These are phyloP conservation scores for Chamaecrista fasciculata DNA, from an alignment of 306 rosid species.

Conservation along the genomic window DNA sequence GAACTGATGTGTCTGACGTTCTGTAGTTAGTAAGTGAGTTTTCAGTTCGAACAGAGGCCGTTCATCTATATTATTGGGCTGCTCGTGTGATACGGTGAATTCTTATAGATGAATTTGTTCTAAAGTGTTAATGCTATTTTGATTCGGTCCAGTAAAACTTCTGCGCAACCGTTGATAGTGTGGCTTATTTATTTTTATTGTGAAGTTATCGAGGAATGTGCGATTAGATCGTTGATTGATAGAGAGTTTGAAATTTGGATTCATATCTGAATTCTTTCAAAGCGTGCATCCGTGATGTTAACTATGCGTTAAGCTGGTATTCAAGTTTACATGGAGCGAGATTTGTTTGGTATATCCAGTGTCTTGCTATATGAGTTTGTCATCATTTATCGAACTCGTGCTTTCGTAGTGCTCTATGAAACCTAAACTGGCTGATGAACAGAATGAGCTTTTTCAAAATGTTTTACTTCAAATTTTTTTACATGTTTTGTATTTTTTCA, in stretches of 20 bases:
- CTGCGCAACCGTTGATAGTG: not conserved
- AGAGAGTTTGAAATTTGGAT: not conserved
- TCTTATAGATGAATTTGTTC: not conserved
- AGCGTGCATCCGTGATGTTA: not conserved
- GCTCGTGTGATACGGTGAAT: not conserved
- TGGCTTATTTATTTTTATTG: not conserved
- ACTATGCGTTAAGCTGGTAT: not conserved
- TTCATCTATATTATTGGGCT: not conserved
- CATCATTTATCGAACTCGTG: not conserved
- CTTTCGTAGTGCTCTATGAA: not conserved
- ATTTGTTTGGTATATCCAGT: not conserved
- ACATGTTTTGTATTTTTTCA: not conserved
- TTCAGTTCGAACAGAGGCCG: not conserved
- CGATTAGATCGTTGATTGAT: not conserved
- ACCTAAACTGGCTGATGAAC: not conserved
- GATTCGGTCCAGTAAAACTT: not conserved
- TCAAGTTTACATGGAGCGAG: not conserved
- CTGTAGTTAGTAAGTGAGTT: not conserved
- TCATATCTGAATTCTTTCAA: not conserved
- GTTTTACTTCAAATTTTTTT: not conserved
- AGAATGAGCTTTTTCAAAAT: conserved; percentile 13
- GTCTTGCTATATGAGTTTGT: not conserved
- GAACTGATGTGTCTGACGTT: not conserved
- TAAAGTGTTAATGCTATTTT: not conserved
- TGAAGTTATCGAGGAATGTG: not conserved